These are phyloP conservation scores for Orbilia blumenaviensis DNA, from an alignment of 2,329 filamentous ascomycete species.

Conservation along the genomic window DNA sequence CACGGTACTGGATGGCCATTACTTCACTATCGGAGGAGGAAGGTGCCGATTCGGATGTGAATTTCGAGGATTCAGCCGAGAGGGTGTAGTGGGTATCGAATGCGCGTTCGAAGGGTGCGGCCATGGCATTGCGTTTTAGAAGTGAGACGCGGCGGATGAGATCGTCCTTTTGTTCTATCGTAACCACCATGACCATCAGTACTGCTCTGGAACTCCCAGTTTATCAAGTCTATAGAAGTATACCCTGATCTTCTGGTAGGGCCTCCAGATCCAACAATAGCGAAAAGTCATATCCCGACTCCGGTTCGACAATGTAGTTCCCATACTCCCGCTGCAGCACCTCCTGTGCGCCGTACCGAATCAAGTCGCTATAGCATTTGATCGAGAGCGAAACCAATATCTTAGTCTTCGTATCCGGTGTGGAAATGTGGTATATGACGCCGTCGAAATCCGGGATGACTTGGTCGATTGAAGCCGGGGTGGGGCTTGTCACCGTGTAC, in stretches of 20 bases:
- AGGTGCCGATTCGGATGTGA: constrained; percentile 91
- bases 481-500: constrained; percentile 73
- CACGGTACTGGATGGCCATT: constrained; percentile 96
- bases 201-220: not conserved
- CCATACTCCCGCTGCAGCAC: constrained; percentile 96
- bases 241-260: constrained; percentile 80
- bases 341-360: constrained; percentile 89
- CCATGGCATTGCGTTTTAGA: constrained; percentile 98
- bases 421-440: constrained; percentile 98
- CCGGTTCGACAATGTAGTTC: constrained; percentile 83
- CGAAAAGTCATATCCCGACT: constrained; percentile 95
- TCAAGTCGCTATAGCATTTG: constrained; percentile 90
- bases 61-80: constrained; percentile 87
- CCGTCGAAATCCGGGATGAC: constrained; percentile 99
- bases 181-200: not conserved
- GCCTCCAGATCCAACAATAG: constrained; percentile 87
- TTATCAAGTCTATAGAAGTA: constrained; percentile 34
- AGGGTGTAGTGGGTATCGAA: constrained; percentile 91
- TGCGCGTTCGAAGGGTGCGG: constrained; percentile 95
- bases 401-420: constrained; percentile 89
- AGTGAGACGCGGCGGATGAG: constrained; percentile 86
- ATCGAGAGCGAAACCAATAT: constrained; percentile 95
- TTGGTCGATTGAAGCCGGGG: constrained; percentile 92
- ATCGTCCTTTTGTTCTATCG: constrained; percentile 80
- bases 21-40: constrained; percentile 94